These are phyloP conservation scores for Chamaecrista fasciculata DNA, from an alignment of 306 rosid species.

Conservation along the genomic window DNA sequence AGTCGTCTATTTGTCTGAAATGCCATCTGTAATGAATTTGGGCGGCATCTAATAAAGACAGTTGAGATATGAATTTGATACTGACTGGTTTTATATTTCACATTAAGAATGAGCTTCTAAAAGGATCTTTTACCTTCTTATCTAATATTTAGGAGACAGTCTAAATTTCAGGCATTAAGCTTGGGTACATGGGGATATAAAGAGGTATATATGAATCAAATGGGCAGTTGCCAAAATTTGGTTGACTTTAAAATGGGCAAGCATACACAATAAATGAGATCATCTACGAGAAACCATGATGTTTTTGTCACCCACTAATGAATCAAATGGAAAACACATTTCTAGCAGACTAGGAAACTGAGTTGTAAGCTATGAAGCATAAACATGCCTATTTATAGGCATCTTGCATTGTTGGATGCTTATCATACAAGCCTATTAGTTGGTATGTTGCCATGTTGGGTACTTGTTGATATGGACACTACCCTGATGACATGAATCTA, in stretches of 20 bases:
- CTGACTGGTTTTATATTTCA: background rate
- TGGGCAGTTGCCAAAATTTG: background rate
- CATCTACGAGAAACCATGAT: background rate
- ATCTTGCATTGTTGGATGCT: background rate
- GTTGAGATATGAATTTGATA: background rate
- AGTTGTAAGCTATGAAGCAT: background rate
- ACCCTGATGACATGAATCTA: background rate
- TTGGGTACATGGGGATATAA: background rate
- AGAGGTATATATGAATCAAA: background rate
- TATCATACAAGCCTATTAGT: background rate
- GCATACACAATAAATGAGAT: background rate
- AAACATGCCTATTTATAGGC: background rate
- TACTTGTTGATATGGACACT: background rate
- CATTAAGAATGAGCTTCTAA: background rate
- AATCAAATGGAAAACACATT: background rate
- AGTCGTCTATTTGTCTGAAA: background rate
- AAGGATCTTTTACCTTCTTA: background rate
- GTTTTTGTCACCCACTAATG: background rate
- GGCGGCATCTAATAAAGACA: background rate
- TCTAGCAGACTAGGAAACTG: background rate
- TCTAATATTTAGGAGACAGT: background rate
- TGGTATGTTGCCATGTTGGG: background rate
- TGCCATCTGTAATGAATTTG: background rate
- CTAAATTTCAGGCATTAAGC: background rate
- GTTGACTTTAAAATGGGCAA: background rate